These are phyloP conservation scores for Keithomyces neogunnii DNA, from an alignment of 2,329 filamentous ascomycete species.

Conservation along the genomic window DNA sequence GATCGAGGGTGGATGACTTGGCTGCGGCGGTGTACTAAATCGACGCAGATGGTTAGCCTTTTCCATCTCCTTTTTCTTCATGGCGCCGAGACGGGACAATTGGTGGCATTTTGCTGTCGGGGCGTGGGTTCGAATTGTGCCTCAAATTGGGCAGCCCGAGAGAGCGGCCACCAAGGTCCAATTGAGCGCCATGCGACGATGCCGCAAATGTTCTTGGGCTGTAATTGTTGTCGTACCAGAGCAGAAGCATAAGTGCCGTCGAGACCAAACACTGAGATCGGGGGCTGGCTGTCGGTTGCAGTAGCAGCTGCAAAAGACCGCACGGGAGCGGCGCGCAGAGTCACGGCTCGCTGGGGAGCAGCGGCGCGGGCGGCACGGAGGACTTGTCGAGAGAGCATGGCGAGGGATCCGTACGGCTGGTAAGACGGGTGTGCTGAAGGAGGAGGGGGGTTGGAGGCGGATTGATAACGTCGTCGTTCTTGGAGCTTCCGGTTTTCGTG, in stretches of 20 bases:
- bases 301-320: slow-evolving; percentile 79
- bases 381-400: slow-evolving; percentile 54
- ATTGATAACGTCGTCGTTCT: slow-evolving; percentile 18
- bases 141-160: no score
- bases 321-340: slow-evolving; percentile 41
- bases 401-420: slow-evolving; percentile 10
- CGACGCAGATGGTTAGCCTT: slow-evolving; percentile 12
- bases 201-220: not conserved
- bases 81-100: not conserved
- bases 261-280: slow-evolving; percentile 85
- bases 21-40: slow-evolving; percentile 88
- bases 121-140: no score
- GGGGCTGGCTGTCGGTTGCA: slow-evolving; percentile 66
- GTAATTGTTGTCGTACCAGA: slow-evolving; percentile 56
- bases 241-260: slow-evolving; percentile 98
- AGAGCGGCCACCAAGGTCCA: not conserved
- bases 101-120: not conserved
- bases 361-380: slow-evolving; percentile 47
- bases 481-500: slow-evolving; percentile 21
- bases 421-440: slow-evolving; percentile 7
- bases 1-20: slow-evolving; percentile 80
- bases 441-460: slow-evolving; percentile 13
- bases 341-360: slow-evolving; percentile 48
- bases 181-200: not conserved
- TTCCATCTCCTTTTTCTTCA: no score